These are phyloP conservation scores for Striga hermonthica DNA, from an alignment of 305 asterid genomes.

Conservation along the genomic window DNA sequence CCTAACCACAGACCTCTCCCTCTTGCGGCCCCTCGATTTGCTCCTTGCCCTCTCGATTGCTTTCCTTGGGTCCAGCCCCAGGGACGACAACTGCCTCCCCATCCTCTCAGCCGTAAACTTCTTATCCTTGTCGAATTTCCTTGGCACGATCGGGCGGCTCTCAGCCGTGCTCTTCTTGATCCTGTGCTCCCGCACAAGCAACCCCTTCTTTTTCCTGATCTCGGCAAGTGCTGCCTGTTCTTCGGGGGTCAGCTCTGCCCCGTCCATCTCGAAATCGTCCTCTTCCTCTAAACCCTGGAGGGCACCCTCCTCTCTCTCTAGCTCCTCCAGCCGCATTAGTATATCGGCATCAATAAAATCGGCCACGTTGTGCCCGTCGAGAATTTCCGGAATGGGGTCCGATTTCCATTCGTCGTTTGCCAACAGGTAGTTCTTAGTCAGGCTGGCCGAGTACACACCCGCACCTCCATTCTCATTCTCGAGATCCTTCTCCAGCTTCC, in stretches of 20 bases:
- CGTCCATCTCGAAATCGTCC: constrained; percentile 83
- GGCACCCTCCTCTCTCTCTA: constrained; percentile 77
- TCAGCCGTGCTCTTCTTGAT: constrained; percentile 85
- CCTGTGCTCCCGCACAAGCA: constrained; percentile 75
- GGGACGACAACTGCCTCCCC: constrained; percentile 69
- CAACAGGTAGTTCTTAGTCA: constrained; percentile 72
- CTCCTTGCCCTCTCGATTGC: constrained; percentile 73
- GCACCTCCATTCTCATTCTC: constrained; percentile 98
- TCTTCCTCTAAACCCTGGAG: constrained; percentile 65
- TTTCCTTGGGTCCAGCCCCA: constrained; percentile 76
- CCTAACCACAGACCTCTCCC: constrained; percentile 57
- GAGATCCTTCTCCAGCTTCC: constrained; percentile 79
- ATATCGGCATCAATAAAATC: constrained; percentile 93
- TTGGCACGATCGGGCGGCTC: constrained; percentile 75
- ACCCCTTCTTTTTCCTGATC: constrained; percentile 77
- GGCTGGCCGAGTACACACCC: constrained; percentile 94
- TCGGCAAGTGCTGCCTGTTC: constrained; percentile 61
- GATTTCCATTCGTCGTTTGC: constrained; percentile 92
- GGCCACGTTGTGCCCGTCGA: constrained; percentile 88
- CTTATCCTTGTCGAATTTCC: constrained; percentile 76
- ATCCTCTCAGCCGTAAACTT: constrained; percentile 62
- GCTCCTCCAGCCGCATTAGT: constrained; percentile 75
- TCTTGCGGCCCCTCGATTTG: constrained; percentile 79
- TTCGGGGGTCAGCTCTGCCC: constrained; percentile 68
- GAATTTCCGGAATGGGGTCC: constrained; percentile 77